phyloP scores from a whole-genome alignment of 768 basidiomycete genomes.

The Amanita exitialis region DNA sequence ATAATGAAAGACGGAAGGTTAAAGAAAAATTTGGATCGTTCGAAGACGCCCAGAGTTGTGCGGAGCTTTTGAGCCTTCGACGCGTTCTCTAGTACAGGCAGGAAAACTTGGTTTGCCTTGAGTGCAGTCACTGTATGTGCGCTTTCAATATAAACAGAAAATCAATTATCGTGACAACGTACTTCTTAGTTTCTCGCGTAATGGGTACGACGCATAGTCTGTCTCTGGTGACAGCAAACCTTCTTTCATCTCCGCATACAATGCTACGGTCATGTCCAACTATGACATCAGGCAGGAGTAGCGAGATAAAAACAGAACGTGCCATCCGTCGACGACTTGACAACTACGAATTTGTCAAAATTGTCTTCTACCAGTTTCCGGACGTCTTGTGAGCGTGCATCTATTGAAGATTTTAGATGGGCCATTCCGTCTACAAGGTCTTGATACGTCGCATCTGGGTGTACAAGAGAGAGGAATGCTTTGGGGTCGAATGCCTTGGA shows the following conservation, averaged over 20 bases:
- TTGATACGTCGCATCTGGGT: slow-evolving; percentile 93
- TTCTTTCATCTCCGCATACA: slow-evolving; percentile 90
- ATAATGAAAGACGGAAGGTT: slow-evolving; percentile 89
- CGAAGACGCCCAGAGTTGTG: slow-evolving; percentile 90
- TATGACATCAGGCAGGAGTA: not conserved
- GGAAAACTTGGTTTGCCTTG: slow-evolving; percentile 92
- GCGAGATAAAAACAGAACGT: slow-evolving; percentile 11
- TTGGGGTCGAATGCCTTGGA: slow-evolving; percentile 97
- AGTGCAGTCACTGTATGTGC: slow-evolving; percentile 65
- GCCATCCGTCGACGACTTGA: slow-evolving; percentile 97
- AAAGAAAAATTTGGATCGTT: slow-evolving; percentile 96
- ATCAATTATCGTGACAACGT: slow-evolving; percentile 13
- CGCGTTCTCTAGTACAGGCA: slow-evolving; percentile 92
- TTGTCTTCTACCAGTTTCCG: slow-evolving; percentile 94
- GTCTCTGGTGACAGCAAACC: slow-evolving; percentile 66
- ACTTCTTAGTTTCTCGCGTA: slow-evolving; percentile 85
- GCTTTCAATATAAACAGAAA: not conserved
- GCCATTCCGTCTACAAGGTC: slow-evolving; percentile 75
- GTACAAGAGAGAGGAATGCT: slow-evolving; percentile 79
- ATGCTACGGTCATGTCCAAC: slow-evolving; percentile 35
- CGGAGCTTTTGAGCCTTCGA: slow-evolving; percentile 90
- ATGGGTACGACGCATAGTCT: slow-evolving; percentile 75
- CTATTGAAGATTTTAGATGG: slow-evolving; percentile 69
- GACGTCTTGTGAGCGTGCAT: slow-evolving; percentile 90
- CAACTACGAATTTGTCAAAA: slow-evolving; percentile 95